Conservation (phyloP, 768 basidiomycete species). For the Auricularia auricula-judae region DNA sequence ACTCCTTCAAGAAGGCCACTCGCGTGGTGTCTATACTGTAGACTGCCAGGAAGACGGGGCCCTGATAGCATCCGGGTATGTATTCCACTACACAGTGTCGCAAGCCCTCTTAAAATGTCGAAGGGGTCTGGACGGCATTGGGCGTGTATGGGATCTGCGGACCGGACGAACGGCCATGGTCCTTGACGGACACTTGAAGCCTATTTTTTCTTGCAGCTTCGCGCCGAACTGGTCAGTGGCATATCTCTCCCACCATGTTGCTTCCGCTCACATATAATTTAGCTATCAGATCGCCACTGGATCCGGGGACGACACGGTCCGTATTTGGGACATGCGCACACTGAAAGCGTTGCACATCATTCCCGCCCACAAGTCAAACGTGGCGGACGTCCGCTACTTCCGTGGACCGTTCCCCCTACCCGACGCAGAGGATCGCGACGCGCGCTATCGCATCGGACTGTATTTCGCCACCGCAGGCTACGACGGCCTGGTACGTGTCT, state of each 20-base stretch:
- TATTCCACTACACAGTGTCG: conserved; percentile 1
- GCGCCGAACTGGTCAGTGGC: conserved; percentile 83
- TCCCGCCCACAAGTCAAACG: conserved; percentile 89
- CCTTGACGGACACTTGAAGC: conserved; percentile 90
- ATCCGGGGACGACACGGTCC: conserved; percentile 92
- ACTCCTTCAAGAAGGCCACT: conserved; percentile 90
- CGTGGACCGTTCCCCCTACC: conserved; percentile 33
- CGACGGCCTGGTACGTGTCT: conserved; percentile 89
- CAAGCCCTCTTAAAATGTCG: conserved; percentile 1
- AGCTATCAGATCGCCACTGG: conserved; percentile 98
- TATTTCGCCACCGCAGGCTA: conserved; percentile 93
- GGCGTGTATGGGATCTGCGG: conserved; percentile 92
- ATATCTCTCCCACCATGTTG: background rate
- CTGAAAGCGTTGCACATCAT: conserved; percentile 91
- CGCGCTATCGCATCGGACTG: conserved; percentile 68
- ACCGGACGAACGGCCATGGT: conserved; percentile 97
- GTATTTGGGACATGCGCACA: conserved; percentile 97
- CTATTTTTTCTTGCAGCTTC: conserved; percentile 84
- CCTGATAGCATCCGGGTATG: conserved; percentile 84
- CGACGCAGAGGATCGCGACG: conserved; percentile 54
- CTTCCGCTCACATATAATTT: conserved; percentile 7
- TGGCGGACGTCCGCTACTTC: conserved; percentile 95
- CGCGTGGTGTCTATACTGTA: conserved; percentile 92
- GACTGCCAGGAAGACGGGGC: conserved; percentile 95
- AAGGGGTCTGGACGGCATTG: conserved; percentile 94